Base-by-base conservation (phyloP, 306 rosid species). In the Lotus japonicus region DNA sequence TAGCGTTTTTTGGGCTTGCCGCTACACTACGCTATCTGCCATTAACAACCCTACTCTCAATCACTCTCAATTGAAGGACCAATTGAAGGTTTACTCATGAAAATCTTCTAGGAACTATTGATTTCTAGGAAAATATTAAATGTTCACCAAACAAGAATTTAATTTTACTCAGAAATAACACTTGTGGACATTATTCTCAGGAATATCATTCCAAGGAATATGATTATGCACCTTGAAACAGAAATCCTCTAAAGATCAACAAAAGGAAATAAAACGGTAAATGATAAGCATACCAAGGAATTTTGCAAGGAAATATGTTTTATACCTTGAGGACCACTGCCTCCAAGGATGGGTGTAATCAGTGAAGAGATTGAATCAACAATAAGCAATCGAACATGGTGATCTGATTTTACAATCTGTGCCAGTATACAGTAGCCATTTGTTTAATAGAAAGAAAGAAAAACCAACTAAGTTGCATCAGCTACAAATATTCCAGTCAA, bases 311-410 rank as follows among this genome's bases (percentile, higher is more conserved):
- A 72, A 83, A 72, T 57, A 73, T 59, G 62, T 54, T 65, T 8
- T 53, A 77, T 87, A 92, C 96, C 98, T 75, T 87, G 95, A 71
- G 88, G 86, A 78, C 88, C 81, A 74, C 83, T 45, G 66, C 90
- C 88, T 69, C 95, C 92, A 62, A 92, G 96, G 81, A 92, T 78
- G 36, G 95, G 98, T 49, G 92, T 80, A 55, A 92, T 81, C 65
- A 92, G 78, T 41, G 98, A 87, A 57, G 98, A 89, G 72, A 92
- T 77, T 9, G 92, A 92, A 77, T 92, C 98, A 64, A 92, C 56
- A 74, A 92, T 81, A 73, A 92, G 86, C 79, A 92, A 77, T 67
- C 64, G 90, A 81, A 81, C 84, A 42, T 70, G 82, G 55, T 16
- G 75, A 64, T 81, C 83, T 63, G 80, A 84, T 68, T 70, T 74